Percentiles rank a stretch among this genome's conserved stretches.
Conservation (phyloP, 2,329 filamentous ascomycete species). For the Fusarium sp. region DNA sequence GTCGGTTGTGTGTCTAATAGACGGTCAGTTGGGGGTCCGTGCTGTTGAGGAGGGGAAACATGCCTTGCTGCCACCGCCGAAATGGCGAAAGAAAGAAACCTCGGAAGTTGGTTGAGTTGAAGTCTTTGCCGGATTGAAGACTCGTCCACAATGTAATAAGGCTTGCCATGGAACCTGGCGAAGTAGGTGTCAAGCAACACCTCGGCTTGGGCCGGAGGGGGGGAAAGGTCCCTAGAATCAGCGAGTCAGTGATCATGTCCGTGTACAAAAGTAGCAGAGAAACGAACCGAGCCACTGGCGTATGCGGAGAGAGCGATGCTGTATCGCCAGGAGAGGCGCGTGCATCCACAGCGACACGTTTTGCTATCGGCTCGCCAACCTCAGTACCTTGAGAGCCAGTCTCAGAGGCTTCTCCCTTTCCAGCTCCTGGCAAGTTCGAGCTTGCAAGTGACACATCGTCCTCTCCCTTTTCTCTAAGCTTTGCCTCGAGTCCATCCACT, state of each 20-base stretch:
- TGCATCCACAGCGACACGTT: constrained; percentile 58
- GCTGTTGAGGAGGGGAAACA: constrained; percentile 1
- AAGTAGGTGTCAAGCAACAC: constrained; percentile 85
- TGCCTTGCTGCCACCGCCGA: constrained; percentile 76
- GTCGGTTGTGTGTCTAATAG: constrained; percentile 75
- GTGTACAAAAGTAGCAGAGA: neutral
- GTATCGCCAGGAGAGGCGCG: constrained; percentile 49
- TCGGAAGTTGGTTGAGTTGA: constrained; percentile 76
- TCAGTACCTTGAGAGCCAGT: constrained; percentile 42
- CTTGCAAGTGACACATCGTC: constrained; percentile 49
- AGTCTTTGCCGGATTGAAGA: constrained; percentile 79
- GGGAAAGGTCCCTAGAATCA: constrained; percentile 60
- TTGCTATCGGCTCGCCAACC: constrained; percentile 57
- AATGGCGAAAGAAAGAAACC: constrained; percentile 68
- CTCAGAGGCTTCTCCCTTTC: constrained; percentile 47
- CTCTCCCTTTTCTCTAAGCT: constrained; percentile 77
- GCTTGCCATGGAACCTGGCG: constrained; percentile 82
- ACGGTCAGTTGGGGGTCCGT: constrained; percentile 6
- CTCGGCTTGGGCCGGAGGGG: constrained; percentile 68
- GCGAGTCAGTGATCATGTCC: constrained; percentile 25
- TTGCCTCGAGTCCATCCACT: constrained; percentile 87
- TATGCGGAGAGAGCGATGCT: constrained; percentile 46
- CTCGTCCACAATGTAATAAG: constrained; percentile 87
- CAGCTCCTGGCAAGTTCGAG: constrained; percentile 31
- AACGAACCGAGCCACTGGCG: constrained; percentile 48